These are phyloP conservation scores for Ophiostoma himal-ulmi DNA, from an alignment of 2,329 filamentous ascomycete genomes.

Conservation along the genomic window DNA sequence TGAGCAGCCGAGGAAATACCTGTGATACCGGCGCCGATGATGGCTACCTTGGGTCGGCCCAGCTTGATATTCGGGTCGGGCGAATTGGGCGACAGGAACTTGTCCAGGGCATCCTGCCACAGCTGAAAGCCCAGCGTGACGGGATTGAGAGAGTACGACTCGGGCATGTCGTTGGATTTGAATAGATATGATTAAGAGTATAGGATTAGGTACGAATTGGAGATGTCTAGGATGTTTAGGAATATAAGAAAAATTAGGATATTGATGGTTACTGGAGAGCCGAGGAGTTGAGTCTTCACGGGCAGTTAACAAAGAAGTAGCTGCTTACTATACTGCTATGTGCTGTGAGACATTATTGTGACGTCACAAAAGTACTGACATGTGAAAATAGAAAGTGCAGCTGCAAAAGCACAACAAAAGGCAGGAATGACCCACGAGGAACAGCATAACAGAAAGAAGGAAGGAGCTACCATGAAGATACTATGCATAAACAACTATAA, in stretches of 20 bases:
- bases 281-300: neutral
- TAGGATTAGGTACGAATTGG: neutral
- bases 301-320: neutral
- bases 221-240: neutral
- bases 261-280: neutral
- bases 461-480: neutral
- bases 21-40: slow-evolving; percentile 67
- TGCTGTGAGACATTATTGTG: neutral
- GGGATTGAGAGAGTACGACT: slow-evolving; percentile 35
- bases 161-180: neutral
- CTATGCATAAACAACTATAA: neutral
- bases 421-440: neutral
- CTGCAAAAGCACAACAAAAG: neutral
- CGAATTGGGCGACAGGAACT: slow-evolving; percentile 63
- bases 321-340: neutral
- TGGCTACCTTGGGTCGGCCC: slow-evolving; percentile 59
- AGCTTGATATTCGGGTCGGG: slow-evolving; percentile 54
- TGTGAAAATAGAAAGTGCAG: neutral
- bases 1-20: slow-evolving; percentile 74
- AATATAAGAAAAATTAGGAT: neutral
- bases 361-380: slow-evolving; percentile 5
- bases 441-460: neutral
- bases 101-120: slow-evolving; percentile 57
- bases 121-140: slow-evolving; percentile 59
- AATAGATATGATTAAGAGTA: no score